Conservation (phyloP, 768 basidiomycete genomes). For the Auriscalpium orientale region DNA sequence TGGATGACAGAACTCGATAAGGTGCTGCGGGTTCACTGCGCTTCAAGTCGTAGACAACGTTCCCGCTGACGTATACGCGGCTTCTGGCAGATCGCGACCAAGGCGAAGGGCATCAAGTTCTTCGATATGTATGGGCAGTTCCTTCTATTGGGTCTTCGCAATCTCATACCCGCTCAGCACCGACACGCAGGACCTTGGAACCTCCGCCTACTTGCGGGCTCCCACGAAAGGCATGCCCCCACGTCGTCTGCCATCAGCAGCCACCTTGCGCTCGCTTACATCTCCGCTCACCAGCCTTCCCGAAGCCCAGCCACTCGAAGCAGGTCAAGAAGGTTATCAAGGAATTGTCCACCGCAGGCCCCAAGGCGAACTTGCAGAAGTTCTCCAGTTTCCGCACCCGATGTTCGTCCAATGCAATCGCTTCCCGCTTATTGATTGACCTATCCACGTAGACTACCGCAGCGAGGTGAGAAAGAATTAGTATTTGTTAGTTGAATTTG, state of each 20-base stretch:
- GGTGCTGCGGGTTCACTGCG: conserved; percentile 29
- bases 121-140: conserved; percentile 66
- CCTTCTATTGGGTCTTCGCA: background rate
- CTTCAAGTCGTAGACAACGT: no score
- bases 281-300: conserved; percentile 39
- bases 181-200: conserved; percentile 12
- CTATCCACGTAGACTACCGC: conserved; percentile 48
- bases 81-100: conserved; percentile 57
- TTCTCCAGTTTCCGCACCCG: conserved; percentile 71
- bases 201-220: background rate
- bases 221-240: background rate
- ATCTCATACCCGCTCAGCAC: conserved; percentile 13
- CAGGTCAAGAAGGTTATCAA: conserved; percentile 54
- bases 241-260: no score
- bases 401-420: conserved; percentile 37
- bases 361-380: conserved; percentile 51
- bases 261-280: background rate
- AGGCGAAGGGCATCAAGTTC: conserved; percentile 72
- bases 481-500: background rate
- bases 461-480: conserved; percentile 51
- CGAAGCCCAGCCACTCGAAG: conserved; percentile 52
- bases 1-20: conserved; percentile 91
- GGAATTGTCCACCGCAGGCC: conserved; percentile 59
- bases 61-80: no score
- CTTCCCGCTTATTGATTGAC: conserved; percentile 15